Evolutionary conservation across 768 basidiomycete genomes (phyloP).

Genomic region (Podaxis sp.): DNA sequence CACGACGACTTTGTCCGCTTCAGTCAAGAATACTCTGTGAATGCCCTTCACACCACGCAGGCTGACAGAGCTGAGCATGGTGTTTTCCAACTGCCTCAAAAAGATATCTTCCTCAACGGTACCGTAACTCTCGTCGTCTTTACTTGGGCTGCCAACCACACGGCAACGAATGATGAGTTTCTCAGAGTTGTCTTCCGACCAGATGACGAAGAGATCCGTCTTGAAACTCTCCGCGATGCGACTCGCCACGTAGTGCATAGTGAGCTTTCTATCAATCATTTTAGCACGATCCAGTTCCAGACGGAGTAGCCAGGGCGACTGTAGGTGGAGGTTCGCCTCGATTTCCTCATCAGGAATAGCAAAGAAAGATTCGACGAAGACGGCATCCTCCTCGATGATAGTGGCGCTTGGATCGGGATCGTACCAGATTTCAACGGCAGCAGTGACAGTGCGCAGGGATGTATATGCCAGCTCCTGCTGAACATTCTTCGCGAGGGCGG

Average conservation of each 20-base stretch:
- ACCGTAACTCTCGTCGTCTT: slow-evolving; percentile 79
- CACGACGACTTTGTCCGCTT: slow-evolving; percentile 77
- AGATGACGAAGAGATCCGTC: slow-evolving; percentile 95
- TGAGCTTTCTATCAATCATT: slow-evolving; percentile 96
- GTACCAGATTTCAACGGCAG: slow-evolving; percentile 97
- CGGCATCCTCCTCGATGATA: slow-evolving; percentile 92
- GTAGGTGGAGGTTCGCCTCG: slow-evolving; percentile 84
- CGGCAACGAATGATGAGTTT: slow-evolving; percentile 97
- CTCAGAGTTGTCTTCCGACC: slow-evolving; percentile 98
- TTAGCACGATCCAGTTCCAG: slow-evolving; percentile 95
- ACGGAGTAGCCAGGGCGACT: slow-evolving; percentile 97
- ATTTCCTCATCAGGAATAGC: slow-evolving; percentile 98
- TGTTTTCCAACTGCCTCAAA: slow-evolving; percentile 93
- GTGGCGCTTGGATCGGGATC: slow-evolving; percentile 91
- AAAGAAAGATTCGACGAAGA: slow-evolving; percentile 99
- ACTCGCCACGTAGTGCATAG: slow-evolving; percentile 92
- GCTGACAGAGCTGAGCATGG: slow-evolving; percentile 93
- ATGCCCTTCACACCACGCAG: slow-evolving; percentile 92
- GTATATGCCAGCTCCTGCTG: slow-evolving; percentile 94
- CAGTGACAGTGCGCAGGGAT: slow-evolving; percentile 89
- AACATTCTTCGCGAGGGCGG: slow-evolving; percentile 76
- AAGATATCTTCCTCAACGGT: slow-evolving; percentile 91
- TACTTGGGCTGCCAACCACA: slow-evolving; percentile 80
- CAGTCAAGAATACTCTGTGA: slow-evolving; percentile 89
- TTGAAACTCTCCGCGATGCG: slow-evolving; percentile 94